These are phyloP conservation scores for Diaporthe nobilis DNA, from an alignment of 2,329 filamentous ascomycete genomes.

Conservation along the genomic window DNA sequence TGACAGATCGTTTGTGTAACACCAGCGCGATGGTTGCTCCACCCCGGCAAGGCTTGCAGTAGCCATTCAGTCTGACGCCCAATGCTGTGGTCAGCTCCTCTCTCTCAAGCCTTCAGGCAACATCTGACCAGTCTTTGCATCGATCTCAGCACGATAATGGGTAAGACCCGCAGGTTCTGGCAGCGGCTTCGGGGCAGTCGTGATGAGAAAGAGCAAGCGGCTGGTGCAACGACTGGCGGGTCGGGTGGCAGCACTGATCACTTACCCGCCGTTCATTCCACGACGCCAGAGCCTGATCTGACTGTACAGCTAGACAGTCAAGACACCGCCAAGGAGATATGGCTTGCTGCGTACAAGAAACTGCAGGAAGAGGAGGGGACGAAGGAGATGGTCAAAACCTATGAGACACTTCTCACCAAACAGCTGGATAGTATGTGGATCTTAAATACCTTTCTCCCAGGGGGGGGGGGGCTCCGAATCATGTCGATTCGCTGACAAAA, in stretches of 20 bases:
- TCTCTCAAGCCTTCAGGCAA: background rate
- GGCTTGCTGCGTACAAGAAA: background rate
- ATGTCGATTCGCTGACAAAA: background rate
- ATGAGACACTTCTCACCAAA: background rate
- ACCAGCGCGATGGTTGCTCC: too few species aligned
- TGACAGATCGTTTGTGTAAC: too few species aligned
- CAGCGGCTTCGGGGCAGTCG: background rate
- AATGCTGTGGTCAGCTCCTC: background rate
- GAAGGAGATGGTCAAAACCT: background rate
- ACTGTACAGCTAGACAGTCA: background rate
- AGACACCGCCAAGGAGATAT: background rate
- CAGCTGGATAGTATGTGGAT: background rate
- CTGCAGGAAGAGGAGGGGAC: background rate
- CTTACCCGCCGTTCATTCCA: background rate
- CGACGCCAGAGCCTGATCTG: background rate
- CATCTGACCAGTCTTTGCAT: background rate
- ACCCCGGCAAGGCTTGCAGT: too few species aligned
- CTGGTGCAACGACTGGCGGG: background rate
- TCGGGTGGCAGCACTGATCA: background rate
- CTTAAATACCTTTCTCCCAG: background rate
- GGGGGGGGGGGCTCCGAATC: background rate
- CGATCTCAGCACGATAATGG: background rate
- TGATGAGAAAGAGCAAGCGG: background rate
- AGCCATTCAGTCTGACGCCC: too few species aligned
- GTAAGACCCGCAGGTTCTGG: background rate